Base-by-base conservation (phyloP, 192 early-diverging fungal species). In the Linnemannia schmuckeri region DNA sequence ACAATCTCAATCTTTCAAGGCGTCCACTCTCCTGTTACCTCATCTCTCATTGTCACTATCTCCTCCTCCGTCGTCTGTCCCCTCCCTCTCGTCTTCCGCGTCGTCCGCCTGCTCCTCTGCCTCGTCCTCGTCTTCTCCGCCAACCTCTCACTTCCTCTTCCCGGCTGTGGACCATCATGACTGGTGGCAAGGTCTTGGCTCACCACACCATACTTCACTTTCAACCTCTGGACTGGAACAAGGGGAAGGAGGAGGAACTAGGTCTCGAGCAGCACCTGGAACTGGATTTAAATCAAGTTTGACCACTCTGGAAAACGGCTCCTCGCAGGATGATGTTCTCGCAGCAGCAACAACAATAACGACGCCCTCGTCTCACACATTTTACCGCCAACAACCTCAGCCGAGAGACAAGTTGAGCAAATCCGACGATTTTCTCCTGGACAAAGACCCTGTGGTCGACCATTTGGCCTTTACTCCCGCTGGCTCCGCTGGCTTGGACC, bases 31-130 rank as follows among this genome's bases (percentile, higher is more conserved):
- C 24, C 74, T 35, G 7, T 12, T 37, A 18, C 75, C 37, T 41
- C 41, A 69, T 22, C 77, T 78, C 68, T 71, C 74, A 7, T 71
- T 82, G 20, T 77, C 81, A 12, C 44, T 63, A 6, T 52, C 81
- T 37, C 37, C 47, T 30, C 81, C 81, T 18, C 40, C 81, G 9
- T 82, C 75, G 18, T 69, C 80, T 30, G 72, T 68, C 5, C 72
- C 80, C 3, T 76, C 74, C 35, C 57, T 71, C 40, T 82, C 70
- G 22, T 42, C 71, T 33, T 76, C 80, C 24, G 72, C 80, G 0
- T 81, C 80, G 18, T 81, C 72, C 15, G 41, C 79, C 30, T 80
- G 71, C 12, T 75, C 75, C 20, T 82, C 81, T 38, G 41, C 81
- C 17, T 37, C 78, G 3, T 81, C 72, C 33, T 33, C 75, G 20